Evolutionary conservation across 1,284 basidiomycete species (phyloP).

Genomic region (Trichosporon asahii): DNA sequence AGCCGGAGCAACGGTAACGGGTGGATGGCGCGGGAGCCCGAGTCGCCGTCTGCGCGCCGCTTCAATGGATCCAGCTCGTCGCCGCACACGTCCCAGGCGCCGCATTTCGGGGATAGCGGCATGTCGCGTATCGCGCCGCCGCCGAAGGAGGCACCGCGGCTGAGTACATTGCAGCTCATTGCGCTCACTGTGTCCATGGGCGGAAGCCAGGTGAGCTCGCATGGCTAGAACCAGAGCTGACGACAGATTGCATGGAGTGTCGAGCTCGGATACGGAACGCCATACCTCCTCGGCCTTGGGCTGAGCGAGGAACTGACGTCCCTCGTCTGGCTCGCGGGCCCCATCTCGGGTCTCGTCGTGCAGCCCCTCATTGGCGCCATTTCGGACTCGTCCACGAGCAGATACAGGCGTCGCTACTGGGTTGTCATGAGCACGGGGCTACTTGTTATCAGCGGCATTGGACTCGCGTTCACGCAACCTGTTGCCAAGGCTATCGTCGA

Average conservation of each 20-base stretch:
- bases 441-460: slow-evolving; percentile 54
- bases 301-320: slow-evolving; percentile 86
- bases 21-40: neutral
- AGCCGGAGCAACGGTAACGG: slow-evolving; percentile 3
- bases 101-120: neutral
- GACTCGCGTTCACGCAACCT: slow-evolving; percentile 77
- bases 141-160: slow-evolving; percentile 20
- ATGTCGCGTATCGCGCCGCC: neutral
- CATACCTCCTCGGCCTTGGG: slow-evolving; percentile 83
- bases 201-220: slow-evolving; percentile 67
- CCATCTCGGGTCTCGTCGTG: slow-evolving; percentile 79
- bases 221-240: neutral
- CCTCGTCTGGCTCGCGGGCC: slow-evolving; percentile 92
- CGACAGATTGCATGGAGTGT: slow-evolving; percentile 47
- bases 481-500: slow-evolving; percentile 74
- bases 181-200: slow-evolving; percentile 57
- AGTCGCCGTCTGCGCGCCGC: neutral
- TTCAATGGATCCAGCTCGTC: neutral
- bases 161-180: slow-evolving; percentile 43
- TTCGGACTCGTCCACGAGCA: slow-evolving; percentile 85
- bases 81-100: no score
- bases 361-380: slow-evolving; percentile 95
- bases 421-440: slow-evolving; percentile 76
- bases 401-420: slow-evolving; percentile 86
- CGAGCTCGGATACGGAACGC: slow-evolving; percentile 77